A percentile compares a stretch with the other conserved stretches of the same genome.
Conservation (phyloP, 257 asterid genomes). For the Solanum chiquidenum region DNA sequence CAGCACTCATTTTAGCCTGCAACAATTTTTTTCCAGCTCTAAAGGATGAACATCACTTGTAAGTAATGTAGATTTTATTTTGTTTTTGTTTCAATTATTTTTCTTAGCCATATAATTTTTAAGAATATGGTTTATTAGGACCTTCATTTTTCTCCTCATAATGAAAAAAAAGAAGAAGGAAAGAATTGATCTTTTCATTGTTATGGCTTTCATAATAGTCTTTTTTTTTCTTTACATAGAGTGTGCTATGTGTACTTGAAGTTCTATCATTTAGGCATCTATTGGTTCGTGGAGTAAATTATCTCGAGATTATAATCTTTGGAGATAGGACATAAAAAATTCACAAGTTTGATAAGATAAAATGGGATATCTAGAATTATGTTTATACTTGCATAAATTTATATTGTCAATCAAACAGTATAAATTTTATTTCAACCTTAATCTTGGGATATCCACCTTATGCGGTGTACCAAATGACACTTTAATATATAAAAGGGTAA, state of each 20-base stretch:
- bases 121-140: neutral
- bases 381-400: neutral
- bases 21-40: neutral
- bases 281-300: neutral
- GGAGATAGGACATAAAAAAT: neutral
- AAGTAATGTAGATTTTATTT: neutral
- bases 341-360: neutral
- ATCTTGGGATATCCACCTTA: neutral
- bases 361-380: accelerated
- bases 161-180: too few relatives aligned
- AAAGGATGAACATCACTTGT: neutral
- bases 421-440: too few relatives aligned
- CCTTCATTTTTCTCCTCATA: neutral
- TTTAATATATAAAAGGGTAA: too few relatives aligned
- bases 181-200: neutral
- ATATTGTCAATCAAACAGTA: too few relatives aligned
- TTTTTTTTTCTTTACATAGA: neutral
- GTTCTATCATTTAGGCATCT: neutral
- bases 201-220: neutral
- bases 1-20: neutral
- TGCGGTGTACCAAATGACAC: neutral
- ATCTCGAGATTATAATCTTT: neutral
- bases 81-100: neutral
- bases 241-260: neutral
- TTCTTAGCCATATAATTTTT: neutral